These are phyloP conservation scores for Gastrodia elata DNA, from an alignment of 106 monocot genomes.

Conservation along the genomic window DNA sequence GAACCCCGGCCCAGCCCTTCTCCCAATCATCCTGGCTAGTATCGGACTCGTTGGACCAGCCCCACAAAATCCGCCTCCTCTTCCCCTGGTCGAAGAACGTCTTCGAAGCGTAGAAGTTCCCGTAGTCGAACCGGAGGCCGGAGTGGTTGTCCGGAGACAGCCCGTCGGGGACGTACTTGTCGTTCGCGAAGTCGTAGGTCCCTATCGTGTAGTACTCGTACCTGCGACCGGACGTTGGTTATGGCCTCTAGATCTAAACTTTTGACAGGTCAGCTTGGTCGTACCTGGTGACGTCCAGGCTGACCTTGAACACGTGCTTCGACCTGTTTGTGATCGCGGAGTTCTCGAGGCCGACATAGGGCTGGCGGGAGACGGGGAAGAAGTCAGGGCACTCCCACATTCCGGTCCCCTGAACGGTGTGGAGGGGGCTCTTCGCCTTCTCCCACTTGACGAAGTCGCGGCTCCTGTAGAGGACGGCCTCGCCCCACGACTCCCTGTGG, in stretches of 20 bases:
- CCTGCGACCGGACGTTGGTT: too few relatives aligned
- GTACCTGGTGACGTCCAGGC: constrained; percentile 48
- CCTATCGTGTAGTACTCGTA: constrained; percentile 84
- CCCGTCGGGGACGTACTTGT: constrained; percentile 43
- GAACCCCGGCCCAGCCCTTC: constrained; percentile 81
- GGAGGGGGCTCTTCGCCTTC: constrained; percentile 37
- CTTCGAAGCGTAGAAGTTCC: constrained; percentile 81
- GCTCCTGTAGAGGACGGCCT: constrained; percentile 46
- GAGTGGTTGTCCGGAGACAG: constrained; percentile 27
- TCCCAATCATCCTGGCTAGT: constrained; percentile 12
- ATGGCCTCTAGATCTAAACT: too few relatives aligned
- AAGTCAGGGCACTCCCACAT: constrained; percentile 95
- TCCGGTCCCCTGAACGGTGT: constrained; percentile 33
- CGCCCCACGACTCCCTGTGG: constrained; percentile 13
- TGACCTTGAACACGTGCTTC: constrained; percentile 69
- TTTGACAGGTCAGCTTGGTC: too few relatives aligned
- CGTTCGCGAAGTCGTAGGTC: constrained; percentile 19
- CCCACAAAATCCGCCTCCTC: constrained; percentile 65
- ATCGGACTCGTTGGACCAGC: constrained; percentile 76
- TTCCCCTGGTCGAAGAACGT: constrained; percentile 47
- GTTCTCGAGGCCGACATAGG: constrained; percentile 23
- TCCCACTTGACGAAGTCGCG: constrained; percentile 54
- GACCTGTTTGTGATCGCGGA: background rate
- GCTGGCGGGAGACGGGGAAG: constrained; percentile 37
- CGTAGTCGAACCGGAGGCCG: constrained; percentile 69